Conservation (phyloP, 1,284 basidiomycete genomes). For the Ceratorhiza oryzae-sativae region DNA sequence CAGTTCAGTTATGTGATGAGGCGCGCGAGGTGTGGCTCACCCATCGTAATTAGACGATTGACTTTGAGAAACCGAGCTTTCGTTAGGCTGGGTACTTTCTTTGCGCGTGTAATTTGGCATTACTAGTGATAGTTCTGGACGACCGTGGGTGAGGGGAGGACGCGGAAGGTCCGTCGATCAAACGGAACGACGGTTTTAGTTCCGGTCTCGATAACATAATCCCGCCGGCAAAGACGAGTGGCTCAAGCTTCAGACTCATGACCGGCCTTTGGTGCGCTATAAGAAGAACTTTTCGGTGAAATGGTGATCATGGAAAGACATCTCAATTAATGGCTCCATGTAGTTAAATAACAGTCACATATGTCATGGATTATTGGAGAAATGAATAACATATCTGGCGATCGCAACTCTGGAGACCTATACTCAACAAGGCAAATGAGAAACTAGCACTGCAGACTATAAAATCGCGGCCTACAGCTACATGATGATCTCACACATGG, state of each 20-base stretch:
- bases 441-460: no score
- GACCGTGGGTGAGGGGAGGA: no score
- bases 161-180: no score
- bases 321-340: no score
- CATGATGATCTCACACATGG: conserved; percentile 38
- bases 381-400: neutral
- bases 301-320: no score
- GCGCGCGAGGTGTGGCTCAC: neutral
- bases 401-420: neutral
- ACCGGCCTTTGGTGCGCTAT: no score
- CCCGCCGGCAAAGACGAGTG: no score
- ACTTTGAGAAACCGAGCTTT: neutral
- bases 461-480: neutral
- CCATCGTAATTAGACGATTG: conserved; percentile 27
- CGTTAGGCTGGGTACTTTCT: neutral
- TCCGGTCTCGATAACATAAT: neutral
- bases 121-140: neutral
- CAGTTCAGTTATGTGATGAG: neutral
- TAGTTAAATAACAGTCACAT: no score
- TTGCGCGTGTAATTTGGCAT: conserved; percentile 11
- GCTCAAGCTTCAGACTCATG: no score
- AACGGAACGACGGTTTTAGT: no score
- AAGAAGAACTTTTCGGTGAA: no score
- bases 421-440: no score
- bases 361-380: neutral